Conservation (phyloP, 164 flowering plant species). For the Annona cherimola region DNA sequence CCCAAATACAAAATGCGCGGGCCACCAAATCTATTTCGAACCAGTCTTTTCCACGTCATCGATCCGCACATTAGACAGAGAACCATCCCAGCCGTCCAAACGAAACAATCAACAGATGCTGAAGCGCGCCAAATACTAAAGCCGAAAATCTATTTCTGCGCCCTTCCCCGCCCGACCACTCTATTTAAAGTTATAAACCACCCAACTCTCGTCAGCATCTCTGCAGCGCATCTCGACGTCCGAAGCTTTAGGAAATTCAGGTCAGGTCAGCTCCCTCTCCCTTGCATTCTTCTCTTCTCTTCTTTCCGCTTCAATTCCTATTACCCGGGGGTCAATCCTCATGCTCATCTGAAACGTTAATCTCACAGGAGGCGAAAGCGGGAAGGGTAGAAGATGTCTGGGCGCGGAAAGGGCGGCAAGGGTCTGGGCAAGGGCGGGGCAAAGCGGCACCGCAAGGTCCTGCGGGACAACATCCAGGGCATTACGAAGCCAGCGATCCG, state of each 20-base stretch:
- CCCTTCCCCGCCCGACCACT: not conserved
- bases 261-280: not conserved
- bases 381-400: conserved; percentile 9
- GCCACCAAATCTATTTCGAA: not conserved
- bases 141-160: not conserved
- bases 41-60: not conserved
- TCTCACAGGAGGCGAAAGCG: not conserved
- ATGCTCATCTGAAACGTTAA: not conserved
- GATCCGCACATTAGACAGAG: not conserved
- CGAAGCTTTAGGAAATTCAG: not conserved
- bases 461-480: conserved; percentile 18
- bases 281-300: not conserved
- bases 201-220: not conserved
- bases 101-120: not conserved
- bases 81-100: not conserved
- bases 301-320: not conserved
- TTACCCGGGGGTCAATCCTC: not conserved
- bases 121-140: not conserved
- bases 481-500: conserved; percentile 19
- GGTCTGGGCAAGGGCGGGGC: conserved; percentile 20
- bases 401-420: conserved; percentile 22
- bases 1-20: not conserved
- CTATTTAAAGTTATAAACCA: not conserved
- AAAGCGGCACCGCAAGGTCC: conserved; percentile 15
- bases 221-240: not conserved